Evolutionary conservation across 2,329 filamentous ascomycete genomes (phyloP).

Genomic region (Cordyceps fumosorosea): DNA sequence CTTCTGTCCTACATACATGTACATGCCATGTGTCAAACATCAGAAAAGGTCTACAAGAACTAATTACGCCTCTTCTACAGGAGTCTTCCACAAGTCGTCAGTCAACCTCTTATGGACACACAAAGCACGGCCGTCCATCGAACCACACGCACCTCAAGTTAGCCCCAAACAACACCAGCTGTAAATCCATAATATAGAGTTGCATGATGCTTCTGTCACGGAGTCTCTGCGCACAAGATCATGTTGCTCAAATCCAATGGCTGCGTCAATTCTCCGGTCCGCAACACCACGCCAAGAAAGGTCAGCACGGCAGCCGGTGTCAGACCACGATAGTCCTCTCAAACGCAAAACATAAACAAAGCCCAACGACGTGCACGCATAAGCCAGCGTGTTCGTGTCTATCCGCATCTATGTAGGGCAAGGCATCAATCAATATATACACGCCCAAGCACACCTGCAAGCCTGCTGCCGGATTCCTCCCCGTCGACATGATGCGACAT

Average conservation of each 20-base stretch:
- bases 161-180: neutral
- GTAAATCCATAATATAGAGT: conserved; percentile 7
- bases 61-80: too few species aligned
- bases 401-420: too few species aligned
- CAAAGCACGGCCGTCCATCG: neutral
- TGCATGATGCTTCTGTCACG: neutral
- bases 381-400: neutral
- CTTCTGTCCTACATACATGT: too few species aligned
- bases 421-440: neutral
- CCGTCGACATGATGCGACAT: neutral
- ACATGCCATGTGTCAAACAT: too few species aligned
- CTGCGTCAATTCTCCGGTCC: neutral
- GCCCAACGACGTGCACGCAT: neutral
- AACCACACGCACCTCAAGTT: neutral
- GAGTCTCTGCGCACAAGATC: too few species aligned
- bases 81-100: neutral
- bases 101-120: neutral
- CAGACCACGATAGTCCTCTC: neutral
- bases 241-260: neutral
- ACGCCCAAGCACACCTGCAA: neutral
- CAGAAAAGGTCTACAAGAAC: too few species aligned
- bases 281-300: neutral
- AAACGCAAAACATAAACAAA: neutral
- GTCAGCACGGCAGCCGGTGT: neutral
- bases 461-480: neutral